Evolutionary conservation across 2,329 filamentous ascomycete species (phyloP), one percentile per base, ranked within the genome.

Genomic region (Aspergillus hortae): DNA sequence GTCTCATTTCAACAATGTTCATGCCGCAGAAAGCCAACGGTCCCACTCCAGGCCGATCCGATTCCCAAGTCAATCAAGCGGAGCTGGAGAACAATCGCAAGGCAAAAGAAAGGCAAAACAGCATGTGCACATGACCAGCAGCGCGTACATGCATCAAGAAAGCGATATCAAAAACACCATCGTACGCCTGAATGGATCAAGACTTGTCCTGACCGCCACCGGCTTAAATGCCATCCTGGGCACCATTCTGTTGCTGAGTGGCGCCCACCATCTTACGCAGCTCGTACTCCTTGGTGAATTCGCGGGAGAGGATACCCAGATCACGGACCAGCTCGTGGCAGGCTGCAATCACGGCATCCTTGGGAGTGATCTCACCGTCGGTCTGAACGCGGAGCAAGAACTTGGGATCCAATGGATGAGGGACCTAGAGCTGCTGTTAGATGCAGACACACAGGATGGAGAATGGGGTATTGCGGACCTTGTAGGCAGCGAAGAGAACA

Each of bases 211-310:
- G 14, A 12, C 40, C 14, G 6, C 19, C 25, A 27, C 6, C 32
- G n/a, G 17, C 33, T 38, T 61, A 61, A 14, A 51, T 33, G 36
- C 53, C 56, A 53, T 68, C 67, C 41, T 66, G 56, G 38, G 49
- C 54, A 43, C 56, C 58, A 32, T 60, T 67, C 51, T 68, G 66
- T 57, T 73, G 72, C 60, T 86, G 82, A 47, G 82, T 82, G 19
- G 82, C 84, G 42, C 83, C 83, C 54, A 87, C 89, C 81, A 95
- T 92, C 74, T 91, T 92, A 64, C 90, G 86, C 62, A 95, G 76
- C 73, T 95, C 90, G 74, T 86, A 94, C 73, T 97, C 92, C 66
- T 92, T 91, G 17, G 89, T 95, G 70, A 97, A 96, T 67, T 95
- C 90, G 58, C 89, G 85, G 57, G 88, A 88, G 53, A 99, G 78